These are phyloP conservation scores for Pugionium cornutum DNA, from an alignment of 345 rosid species.

Conservation along the genomic window DNA sequence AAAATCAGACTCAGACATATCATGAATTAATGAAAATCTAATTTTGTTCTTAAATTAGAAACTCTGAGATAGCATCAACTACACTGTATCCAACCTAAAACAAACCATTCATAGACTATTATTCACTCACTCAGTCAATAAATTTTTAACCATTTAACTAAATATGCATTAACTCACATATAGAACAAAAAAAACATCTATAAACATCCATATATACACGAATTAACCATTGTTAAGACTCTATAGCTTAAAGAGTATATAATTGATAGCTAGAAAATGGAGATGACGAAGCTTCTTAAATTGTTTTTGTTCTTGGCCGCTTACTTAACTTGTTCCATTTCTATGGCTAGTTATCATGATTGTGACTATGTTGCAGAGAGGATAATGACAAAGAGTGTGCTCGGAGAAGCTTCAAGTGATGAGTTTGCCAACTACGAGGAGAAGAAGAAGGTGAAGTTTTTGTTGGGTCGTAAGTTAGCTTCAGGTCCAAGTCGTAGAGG, in stretches of 20 bases:
- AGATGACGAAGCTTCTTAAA: constrained; percentile 24
- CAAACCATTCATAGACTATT: constrained; percentile 7
- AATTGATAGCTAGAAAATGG: not conserved
- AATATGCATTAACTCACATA: constrained; percentile 17
- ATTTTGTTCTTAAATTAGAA: constrained; percentile 22
- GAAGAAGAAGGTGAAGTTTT: constrained; percentile 4
- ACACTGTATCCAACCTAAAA: constrained; percentile 30
- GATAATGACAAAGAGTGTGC: not conserved
- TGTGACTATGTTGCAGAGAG: constrained; percentile 11
- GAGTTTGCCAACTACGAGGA: not conserved
- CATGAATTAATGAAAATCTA: not conserved
- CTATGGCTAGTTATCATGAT: constrained; percentile 19
- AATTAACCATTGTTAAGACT: not conserved
- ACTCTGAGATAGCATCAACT: constrained; percentile 20
- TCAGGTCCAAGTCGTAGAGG: constrained; percentile 39
- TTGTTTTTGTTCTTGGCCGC: not conserved
- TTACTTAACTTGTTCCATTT: constrained; percentile 19
- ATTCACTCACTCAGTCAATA: not conserved
- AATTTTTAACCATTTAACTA: not conserved
- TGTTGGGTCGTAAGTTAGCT: constrained; percentile 23
- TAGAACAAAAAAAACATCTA: not conserved
- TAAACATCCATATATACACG: constrained; percentile 15
- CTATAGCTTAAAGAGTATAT: not conserved
- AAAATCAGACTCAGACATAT: constrained; percentile 30
- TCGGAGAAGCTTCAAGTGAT: constrained; percentile 9